Evolutionary conservation across 345 rosid species (phyloP).

Genomic region (Gossypium raimondii): DNA sequence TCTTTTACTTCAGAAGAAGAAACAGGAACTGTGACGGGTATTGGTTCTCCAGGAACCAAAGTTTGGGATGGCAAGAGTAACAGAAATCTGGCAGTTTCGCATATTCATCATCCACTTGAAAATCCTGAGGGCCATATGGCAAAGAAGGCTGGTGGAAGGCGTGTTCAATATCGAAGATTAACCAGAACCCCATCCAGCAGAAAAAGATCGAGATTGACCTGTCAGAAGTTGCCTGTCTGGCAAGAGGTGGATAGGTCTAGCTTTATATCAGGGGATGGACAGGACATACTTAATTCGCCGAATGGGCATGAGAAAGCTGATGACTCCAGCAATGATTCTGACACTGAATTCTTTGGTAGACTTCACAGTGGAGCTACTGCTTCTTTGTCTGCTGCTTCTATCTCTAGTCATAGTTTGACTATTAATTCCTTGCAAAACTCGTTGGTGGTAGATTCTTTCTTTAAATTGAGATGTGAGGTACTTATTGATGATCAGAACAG

Average conservation of each 20-base stretch:
- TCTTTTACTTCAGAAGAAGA: slow-evolving; percentile 81
- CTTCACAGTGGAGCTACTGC: slow-evolving; percentile 66
- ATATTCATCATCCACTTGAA: slow-evolving; percentile 97
- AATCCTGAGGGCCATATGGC: slow-evolving; percentile 41
- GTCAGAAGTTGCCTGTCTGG: slow-evolving; percentile 50
- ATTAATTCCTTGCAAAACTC: slow-evolving; percentile 47
- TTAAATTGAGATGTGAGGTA: slow-evolving; percentile 96
- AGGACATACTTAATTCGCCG: slow-evolving; percentile 45
- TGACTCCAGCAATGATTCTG: slow-evolving; percentile 71
- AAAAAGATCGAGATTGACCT: slow-evolving; percentile 58
- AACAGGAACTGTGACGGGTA: slow-evolving; percentile 56
- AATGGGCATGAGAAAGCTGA: slow-evolving; percentile 39
- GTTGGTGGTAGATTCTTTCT: slow-evolving; percentile 66
- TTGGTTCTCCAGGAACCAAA: slow-evolving; percentile 86
- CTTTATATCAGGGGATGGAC: slow-evolving; percentile 80
- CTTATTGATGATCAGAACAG: slow-evolving; percentile 18
- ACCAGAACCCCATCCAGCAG: slow-evolving; percentile 46
- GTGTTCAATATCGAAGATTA: slow-evolving; percentile 43
- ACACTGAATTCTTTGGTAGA: slow-evolving; percentile 52
- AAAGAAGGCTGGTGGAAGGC: slow-evolving; percentile 49
- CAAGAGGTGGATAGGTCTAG: slow-evolving; percentile 75
- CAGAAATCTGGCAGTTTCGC: slow-evolving; percentile 62
- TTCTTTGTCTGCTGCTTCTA: slow-evolving; percentile 50
- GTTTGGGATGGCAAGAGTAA: slow-evolving; percentile 95
- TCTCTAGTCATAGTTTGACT: slow-evolving; percentile 33